These are phyloP conservation scores for Penicillium sp. DNA, from an alignment of 2,329 filamentous ascomycete species.

Conservation along the genomic window DNA sequence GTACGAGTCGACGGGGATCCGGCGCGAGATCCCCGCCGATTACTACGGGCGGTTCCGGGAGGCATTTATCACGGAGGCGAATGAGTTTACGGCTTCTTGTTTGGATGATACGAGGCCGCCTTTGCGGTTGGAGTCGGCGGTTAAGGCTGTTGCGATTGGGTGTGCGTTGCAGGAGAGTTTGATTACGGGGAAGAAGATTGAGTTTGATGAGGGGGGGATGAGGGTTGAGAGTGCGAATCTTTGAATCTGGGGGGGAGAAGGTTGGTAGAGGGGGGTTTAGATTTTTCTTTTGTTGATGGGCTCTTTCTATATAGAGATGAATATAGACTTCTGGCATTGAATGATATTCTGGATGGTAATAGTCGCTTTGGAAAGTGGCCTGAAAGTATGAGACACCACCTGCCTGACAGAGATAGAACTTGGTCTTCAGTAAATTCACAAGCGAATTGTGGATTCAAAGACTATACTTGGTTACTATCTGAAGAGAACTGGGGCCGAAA, in stretches of 20 bases:
- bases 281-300: neutral
- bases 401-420: too few species aligned
- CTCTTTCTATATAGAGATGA: neutral
- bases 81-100: constrained; percentile 61
- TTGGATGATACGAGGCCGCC: constrained; percentile 58
- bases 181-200: constrained; percentile 14
- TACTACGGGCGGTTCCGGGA: constrained; percentile 65
- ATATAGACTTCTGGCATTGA: neutral
- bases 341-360: neutral
- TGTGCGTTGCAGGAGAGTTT: constrained; percentile 59
- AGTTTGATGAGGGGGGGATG: constrained; percentile 51
- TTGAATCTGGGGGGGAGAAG: neutral
- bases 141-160: constrained; percentile 59
- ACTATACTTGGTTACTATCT: neutral
- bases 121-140: constrained; percentile 57
- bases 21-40: constrained; percentile 59
- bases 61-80: constrained; percentile 63
- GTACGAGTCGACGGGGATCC: constrained; percentile 55
- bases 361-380: too few species aligned
- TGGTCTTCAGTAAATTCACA: neutral
- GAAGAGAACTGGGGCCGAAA: neutral
- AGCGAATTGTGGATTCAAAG: too few species aligned
- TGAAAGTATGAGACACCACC: too few species aligned
- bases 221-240: constrained; percentile 35
- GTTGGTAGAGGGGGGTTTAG: too few species aligned